Base-by-base conservation (phyloP, 179 eudicot species). In the Beta macrorhiza region DNA sequence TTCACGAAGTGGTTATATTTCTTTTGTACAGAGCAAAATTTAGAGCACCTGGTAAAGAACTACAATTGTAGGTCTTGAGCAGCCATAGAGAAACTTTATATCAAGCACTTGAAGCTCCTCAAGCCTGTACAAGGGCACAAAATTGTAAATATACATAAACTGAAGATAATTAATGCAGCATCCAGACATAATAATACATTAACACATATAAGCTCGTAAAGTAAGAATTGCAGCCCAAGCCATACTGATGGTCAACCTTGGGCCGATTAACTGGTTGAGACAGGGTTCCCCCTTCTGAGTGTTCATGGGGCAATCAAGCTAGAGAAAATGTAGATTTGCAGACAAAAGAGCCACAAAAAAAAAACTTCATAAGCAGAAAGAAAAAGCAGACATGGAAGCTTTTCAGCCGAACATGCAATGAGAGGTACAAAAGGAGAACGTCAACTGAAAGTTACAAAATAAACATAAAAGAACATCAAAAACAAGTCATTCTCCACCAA, bases 51-150 rank as follows among this genome's bases (percentile, higher is more conserved):
- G 98, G 87, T 92, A 96, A 80, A 96, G 99, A 75, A 96, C 99
- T 80, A 91, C 97, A 80, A 96, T 96, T 71, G 99, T 96, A 80
- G 98, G 99, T 83, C 89, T 90, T 63, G 90, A 85, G 82, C 97
- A 92, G 79, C 98, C 97, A 84, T 88, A 94, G 13, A 96, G 90
- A 88, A 96, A 96, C 84, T 96, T 96, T 86, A 96, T 94, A 90
- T 94, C 99, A 84, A 96, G 88, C 80, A 96, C 99, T 86, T 96
- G 98, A 81, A 96, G 99, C 88, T 96, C 98, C 91, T 96, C 99
- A 65, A 96, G 97, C 90, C 99, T 96, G 93, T 67, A 52, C 75
- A 84, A 14, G 75, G 67, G 71, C 72, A 81, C 65, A 64, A 52
- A 55, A 32, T 45, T 13, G 12, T 20, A 14, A 64, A 14, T 9